Conservation (phyloP, 768 basidiomycete genomes). For the Porphyrellus cyaneotinctus region DNA sequence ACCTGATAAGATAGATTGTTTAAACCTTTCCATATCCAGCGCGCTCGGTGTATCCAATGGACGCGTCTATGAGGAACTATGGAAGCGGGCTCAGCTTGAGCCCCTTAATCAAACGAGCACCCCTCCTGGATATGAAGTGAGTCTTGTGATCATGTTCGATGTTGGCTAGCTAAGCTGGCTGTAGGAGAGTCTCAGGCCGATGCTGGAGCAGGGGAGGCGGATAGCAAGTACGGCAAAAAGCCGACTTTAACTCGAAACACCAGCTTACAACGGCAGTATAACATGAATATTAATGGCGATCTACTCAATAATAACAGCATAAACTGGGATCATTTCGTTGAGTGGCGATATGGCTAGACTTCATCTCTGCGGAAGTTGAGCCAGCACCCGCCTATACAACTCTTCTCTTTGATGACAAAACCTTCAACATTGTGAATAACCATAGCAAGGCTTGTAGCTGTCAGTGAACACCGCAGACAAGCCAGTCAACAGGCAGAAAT, state of each 20-base stretch:
- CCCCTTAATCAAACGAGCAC: constrained; percentile 54
- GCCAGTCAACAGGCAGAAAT: too few species aligned
- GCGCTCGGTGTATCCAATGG: constrained; percentile 63
- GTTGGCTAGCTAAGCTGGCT: neutral
- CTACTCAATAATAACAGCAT: too few species aligned
- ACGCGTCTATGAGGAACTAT: constrained; percentile 63
- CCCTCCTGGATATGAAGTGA: constrained; percentile 54
- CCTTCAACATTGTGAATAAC: too few species aligned
- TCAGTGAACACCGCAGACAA: too few species aligned
- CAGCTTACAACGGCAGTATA: neutral
- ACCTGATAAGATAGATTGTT: neutral
- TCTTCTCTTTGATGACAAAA: too few species aligned
- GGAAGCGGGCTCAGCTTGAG: constrained; percentile 53
- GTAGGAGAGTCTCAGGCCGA: constrained; percentile 24
- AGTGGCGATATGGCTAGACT: too few species aligned
- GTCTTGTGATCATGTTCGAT: neutral
- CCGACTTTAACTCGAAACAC: constrained; percentile 12
- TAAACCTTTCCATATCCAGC: constrained; percentile 28
- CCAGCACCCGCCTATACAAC: too few species aligned
- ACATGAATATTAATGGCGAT: too few species aligned
- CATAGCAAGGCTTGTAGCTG: too few species aligned
- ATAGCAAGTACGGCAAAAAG: constrained; percentile 16
- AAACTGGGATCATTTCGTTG: too few species aligned
- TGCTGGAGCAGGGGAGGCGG: constrained; percentile 22
- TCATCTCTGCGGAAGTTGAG: too few species aligned